These are phyloP conservation scores for Juglanconis sp. DNA, from an alignment of 2,329 filamentous ascomycete genomes.

Conservation along the genomic window DNA sequence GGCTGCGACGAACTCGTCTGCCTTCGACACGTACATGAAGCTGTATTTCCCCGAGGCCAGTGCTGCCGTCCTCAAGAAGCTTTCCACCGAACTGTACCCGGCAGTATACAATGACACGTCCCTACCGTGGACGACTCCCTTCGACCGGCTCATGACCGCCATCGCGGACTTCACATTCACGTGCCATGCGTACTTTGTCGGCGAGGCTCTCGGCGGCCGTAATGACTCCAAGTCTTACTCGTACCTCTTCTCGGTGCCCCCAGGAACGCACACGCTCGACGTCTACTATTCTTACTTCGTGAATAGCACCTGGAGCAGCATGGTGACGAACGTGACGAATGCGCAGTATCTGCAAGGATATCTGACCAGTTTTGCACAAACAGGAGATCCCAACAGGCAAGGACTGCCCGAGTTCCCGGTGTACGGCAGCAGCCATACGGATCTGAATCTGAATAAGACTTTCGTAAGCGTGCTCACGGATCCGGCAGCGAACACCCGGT, in stretches of 20 bases:
- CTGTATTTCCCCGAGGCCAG: conserved; percentile 5
- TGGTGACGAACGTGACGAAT: conserved; percentile 1
- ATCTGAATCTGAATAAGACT: conserved; percentile 7
- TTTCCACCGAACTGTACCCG: conserved; percentile 1
- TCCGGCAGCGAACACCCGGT: conserved; percentile 8
- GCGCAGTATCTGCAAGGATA: conserved; percentile 11
- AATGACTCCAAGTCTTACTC: background rate
- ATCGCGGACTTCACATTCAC: conserved; percentile 10
- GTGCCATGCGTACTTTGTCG: conserved; percentile 9
- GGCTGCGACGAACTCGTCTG: conserved; percentile 1
- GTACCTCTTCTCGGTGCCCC: conserved; percentile 8
- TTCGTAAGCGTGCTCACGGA: conserved; percentile 1
- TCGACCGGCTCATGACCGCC: conserved; percentile 3
- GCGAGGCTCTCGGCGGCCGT: background rate
- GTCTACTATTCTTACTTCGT: conserved; percentile 13
- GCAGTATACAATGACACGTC: conserved; percentile 5
- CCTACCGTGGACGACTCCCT: conserved; percentile 4
- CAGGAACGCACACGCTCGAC: conserved; percentile 3
- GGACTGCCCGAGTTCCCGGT: background rate
- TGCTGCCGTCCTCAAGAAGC: background rate
- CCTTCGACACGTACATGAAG: conserved; percentile 7
- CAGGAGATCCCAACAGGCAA: background rate
- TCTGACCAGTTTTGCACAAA: conserved; percentile 2
- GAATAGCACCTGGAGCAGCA: conserved; percentile 11
- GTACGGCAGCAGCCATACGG: background rate